Percentiles rank a stretch among this genome's conserved stretches.
Evolutionary conservation across 139 green algal genomes (phyloP).

Genomic region (Picochlorum sp.): DNA sequence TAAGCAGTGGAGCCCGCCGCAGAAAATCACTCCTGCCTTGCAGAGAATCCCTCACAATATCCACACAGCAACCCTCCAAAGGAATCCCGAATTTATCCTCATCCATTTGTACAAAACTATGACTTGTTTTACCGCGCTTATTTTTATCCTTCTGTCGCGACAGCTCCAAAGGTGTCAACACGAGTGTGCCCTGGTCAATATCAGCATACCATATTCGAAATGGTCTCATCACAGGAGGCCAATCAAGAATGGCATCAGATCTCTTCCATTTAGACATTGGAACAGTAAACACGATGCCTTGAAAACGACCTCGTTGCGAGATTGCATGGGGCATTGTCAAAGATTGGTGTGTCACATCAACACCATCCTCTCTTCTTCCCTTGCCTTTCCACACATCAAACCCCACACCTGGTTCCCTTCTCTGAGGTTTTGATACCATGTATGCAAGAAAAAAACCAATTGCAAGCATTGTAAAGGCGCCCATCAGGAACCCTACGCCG

Average conservation of each 20-base stretch:
- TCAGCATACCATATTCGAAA: slow-evolving; percentile 18
- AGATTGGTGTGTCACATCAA: slow-evolving; percentile 2
- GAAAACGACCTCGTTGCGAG: slow-evolving; percentile 9
- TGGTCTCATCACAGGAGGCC: slow-evolving; percentile 10
- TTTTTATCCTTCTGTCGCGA: background rate
- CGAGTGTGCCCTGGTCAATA: slow-evolving; percentile 22
- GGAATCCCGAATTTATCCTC: slow-evolving; percentile 20
- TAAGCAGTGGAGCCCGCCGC: slow-evolving; percentile 37
- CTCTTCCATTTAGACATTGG: slow-evolving; percentile 9
- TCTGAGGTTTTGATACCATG: background rate
- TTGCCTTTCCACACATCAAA: background rate
- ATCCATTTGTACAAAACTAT: background rate
- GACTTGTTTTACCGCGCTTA: background rate
- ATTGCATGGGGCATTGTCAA: slow-evolving; percentile 17
- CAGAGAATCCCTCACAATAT: slow-evolving; percentile 27
- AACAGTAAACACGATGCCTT: slow-evolving; percentile 28
- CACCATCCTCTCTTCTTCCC: background rate
- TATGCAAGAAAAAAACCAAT: too few relatives aligned
- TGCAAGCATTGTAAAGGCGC: too few relatives aligned
- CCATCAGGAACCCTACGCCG: too few relatives aligned
- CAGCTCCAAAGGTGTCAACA: slow-evolving; percentile 10
- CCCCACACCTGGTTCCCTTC: background rate
- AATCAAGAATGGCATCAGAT: slow-evolving; percentile 8
- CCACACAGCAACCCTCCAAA: slow-evolving; percentile 26
- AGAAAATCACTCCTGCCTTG: slow-evolving; percentile 15